These are phyloP conservation scores for Tieghemostelium lacteum DNA, from an alignment of 78 protist genomes.

Conservation along the genomic window DNA sequence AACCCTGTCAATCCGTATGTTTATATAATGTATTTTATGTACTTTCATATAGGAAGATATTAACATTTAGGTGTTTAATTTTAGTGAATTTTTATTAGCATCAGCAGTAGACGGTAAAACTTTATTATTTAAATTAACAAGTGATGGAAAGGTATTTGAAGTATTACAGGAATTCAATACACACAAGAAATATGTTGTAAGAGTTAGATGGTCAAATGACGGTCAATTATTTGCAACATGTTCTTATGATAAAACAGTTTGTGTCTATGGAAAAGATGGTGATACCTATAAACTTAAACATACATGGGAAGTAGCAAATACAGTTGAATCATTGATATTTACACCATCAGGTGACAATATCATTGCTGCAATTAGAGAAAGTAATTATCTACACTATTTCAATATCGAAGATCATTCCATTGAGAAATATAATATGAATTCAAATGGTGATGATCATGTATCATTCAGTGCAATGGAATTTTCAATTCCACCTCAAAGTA, in stretches of 20 bases:
- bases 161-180: slow-evolving; percentile 46
- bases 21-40: background rate
- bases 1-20: slow-evolving; percentile 65
- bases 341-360: slow-evolving; percentile 19
- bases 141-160: background rate
- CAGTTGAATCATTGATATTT: slow-evolving; percentile 45
- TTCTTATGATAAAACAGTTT: slow-evolving; percentile 64
- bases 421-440: slow-evolving; percentile 66
- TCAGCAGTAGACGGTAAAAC: slow-evolving; percentile 67
- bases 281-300: background rate
- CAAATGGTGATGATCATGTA: slow-evolving; percentile 79
- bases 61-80: background rate
- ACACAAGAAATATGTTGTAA: slow-evolving; percentile 74
- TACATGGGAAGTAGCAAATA: slow-evolving; percentile 13
- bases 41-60: background rate
- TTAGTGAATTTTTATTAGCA: slow-evolving; percentile 56
- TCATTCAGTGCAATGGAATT: slow-evolving; percentile 79
- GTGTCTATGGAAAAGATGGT: background rate
- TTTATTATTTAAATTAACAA: slow-evolving; percentile 18
- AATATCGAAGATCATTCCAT: background rate
- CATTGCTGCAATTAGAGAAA: slow-evolving; percentile 36
- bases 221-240: slow-evolving; percentile 74
- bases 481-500: slow-evolving; percentile 30
- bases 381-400: slow-evolving; percentile 59
- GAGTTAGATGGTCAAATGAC: slow-evolving; percentile 68